Evolutionary conservation across 1,284 basidiomycete species (phyloP).

Genomic region (Pulveroboletus sp.): DNA sequence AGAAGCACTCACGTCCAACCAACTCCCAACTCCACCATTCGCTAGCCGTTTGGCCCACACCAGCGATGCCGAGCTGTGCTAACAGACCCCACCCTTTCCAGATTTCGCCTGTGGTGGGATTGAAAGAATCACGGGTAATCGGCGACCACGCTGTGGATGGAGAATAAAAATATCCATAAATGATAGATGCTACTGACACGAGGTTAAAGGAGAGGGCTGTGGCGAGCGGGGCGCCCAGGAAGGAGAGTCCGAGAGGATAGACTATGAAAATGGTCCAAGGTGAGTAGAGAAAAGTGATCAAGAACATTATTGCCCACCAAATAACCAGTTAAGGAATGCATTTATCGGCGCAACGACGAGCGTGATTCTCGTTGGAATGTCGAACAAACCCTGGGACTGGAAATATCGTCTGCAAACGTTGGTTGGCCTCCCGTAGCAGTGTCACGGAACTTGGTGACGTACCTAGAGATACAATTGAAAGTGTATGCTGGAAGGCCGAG

Average conservation of each 20-base stretch:
- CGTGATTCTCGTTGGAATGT: conserved; percentile 85
- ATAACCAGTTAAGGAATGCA: conserved; percentile 79
- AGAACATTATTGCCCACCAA: conserved; percentile 51
- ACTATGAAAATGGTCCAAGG: conserved; percentile 54
- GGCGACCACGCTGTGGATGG: conserved; percentile 72
- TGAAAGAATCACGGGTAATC: conserved; percentile 39
- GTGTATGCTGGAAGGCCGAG: conserved; percentile 90
- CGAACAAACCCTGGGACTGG: conserved; percentile 87
- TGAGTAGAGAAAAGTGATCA: conserved; percentile 7
- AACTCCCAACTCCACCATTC: conserved; percentile 97
- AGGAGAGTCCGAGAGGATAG: conserved; percentile 79
- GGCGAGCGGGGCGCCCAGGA: conserved; percentile 91
- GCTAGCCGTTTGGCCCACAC: conserved; percentile 66
- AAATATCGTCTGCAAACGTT: conserved; percentile 69
- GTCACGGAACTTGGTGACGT: conserved; percentile 20
- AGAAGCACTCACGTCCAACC: conserved; percentile 49
- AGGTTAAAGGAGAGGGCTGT: conserved; percentile 90
- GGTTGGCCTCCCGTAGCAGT: conserved; percentile 3
- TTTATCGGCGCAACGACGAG: conserved; percentile 88
- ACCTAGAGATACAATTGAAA: conserved; percentile 73
- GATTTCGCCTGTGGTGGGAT: conserved; percentile 65
- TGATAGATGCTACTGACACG: conserved; percentile 66
- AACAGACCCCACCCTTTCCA: conserved; percentile 77
- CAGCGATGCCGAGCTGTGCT: conserved; percentile 75
- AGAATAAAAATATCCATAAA: conserved; percentile 75